A percentile compares a stretch with the other conserved stretches of the same genome.
phyloP scores from a whole-genome alignment of 139 green algal species.

The Chlamydomonas applanata region DNA sequence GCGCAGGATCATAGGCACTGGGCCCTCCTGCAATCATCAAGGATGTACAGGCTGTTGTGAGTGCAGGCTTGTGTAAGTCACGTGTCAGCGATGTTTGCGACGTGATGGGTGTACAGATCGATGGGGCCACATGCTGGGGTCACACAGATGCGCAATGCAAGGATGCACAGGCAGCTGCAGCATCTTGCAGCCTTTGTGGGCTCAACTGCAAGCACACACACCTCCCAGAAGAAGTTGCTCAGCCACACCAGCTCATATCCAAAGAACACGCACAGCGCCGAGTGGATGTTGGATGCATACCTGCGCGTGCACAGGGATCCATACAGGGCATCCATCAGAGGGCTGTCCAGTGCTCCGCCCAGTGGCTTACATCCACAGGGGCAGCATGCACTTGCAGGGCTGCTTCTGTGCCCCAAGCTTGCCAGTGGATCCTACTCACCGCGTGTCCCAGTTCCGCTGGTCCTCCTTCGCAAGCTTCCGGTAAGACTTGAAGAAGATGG shows the following conservation, averaged over 20 bases:
- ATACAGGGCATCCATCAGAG: background rate
- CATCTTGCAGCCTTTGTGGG: too few relatives aligned
- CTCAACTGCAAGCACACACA: conserved; percentile 9
- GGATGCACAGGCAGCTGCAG: too few relatives aligned
- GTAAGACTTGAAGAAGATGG: conserved; percentile 28
- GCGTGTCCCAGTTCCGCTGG: conserved; percentile 33
- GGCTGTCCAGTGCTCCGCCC: too few relatives aligned
- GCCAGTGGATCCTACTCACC: conserved; percentile 26
- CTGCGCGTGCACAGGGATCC: conserved; percentile 1
- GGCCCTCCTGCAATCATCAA: conserved; percentile 3
- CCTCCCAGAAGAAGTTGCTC: conserved; percentile 25
- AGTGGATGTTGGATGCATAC: conserved; percentile 24
- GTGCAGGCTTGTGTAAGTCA: background rate
- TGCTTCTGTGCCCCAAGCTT: too few relatives aligned
- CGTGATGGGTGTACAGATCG: background rate
- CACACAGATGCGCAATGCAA: background rate
- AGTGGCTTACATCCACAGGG: too few relatives aligned
- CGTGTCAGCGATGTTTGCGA: too few relatives aligned
- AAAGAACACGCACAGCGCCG: conserved; percentile 24
- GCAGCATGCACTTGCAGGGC: too few relatives aligned
- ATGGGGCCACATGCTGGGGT: too few relatives aligned
- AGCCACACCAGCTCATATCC: background rate
- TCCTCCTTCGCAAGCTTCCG: conserved; percentile 8
- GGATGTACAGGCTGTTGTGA: background rate
- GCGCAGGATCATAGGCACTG: conserved; percentile 19